These are phyloP conservation scores for Aegilops longissima DNA, from an alignment of 176 grass and related monocot genomes.

Conservation along the genomic window DNA sequence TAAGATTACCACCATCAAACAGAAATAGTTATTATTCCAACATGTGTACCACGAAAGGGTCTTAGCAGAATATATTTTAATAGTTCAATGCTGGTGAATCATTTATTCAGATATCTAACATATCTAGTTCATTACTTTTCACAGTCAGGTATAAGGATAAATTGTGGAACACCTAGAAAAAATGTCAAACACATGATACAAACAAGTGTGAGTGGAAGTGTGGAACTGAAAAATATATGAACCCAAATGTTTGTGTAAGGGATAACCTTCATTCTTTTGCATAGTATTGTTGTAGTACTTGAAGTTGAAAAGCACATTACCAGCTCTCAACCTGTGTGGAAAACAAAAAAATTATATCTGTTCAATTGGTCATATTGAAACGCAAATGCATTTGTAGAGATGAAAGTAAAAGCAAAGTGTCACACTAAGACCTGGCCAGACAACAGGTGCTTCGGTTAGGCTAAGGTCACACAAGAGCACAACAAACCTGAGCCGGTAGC, in stretches of 20 bases:
- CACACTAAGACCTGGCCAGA: not conserved
- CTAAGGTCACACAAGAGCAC: not conserved
- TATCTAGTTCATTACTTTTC: conserved; percentile 1
- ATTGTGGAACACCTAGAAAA: conserved; percentile 1
- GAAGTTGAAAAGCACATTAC: conserved; percentile 98
- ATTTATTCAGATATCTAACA: not conserved
- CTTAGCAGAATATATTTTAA: not conserved
- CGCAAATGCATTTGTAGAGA: conserved; percentile 15
- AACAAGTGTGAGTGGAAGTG: conserved; percentile 8
- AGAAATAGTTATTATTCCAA: conserved; percentile 9
- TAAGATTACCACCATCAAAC: not conserved
- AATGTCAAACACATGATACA: not conserved
- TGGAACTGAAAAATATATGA: not conserved
- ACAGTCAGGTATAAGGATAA: not conserved
- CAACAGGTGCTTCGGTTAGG: not conserved
- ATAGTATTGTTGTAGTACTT: conserved; percentile 93
- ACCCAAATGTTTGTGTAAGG: not conserved
- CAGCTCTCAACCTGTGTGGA: conserved; percentile 73
- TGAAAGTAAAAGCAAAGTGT: conserved; percentile 18
- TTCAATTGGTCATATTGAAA: conserved; percentile 16
- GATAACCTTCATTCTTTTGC: conserved; percentile 90
- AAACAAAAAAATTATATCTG: not conserved
- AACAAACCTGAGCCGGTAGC: not conserved
- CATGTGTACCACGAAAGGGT: not conserved
- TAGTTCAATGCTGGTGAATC: not conserved